These are phyloP conservation scores for Ettlia oleoabundans DNA, from an alignment of 139 green algal species.

Conservation along the genomic window DNA sequence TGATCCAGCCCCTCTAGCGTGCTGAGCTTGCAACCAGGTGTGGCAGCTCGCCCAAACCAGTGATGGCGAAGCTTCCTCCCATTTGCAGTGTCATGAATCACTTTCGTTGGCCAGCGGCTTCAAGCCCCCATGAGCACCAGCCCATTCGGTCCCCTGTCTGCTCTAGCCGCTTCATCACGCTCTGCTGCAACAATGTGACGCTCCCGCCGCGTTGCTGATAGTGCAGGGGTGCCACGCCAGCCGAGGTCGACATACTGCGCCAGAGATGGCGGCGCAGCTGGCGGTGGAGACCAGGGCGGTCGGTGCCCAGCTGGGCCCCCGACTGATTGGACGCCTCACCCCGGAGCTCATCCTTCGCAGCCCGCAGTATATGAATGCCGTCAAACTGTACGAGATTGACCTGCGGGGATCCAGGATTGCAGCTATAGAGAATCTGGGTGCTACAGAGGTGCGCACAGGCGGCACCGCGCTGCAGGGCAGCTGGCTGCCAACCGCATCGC, in stretches of 20 bases:
- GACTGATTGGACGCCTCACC: constrained; percentile 81
- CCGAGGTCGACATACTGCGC: not conserved
- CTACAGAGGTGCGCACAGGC: constrained; percentile 79
- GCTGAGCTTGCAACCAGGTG: too few relatives aligned
- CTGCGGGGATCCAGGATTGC: constrained; percentile 86
- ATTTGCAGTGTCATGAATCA: too few relatives aligned
- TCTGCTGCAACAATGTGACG: too few relatives aligned
- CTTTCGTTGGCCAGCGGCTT: too few relatives aligned
- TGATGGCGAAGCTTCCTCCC: too few relatives aligned
- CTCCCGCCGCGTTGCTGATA: too few relatives aligned
- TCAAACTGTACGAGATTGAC: constrained; percentile 90
- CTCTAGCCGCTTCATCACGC: too few relatives aligned
- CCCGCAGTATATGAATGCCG: constrained; percentile 90
- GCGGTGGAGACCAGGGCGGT: constrained; percentile 12
- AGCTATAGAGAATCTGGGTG: constrained; percentile 93
- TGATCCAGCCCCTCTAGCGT: too few relatives aligned
- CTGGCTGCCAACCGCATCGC: not conserved
- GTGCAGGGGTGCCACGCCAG: too few relatives aligned
- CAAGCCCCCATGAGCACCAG: too few relatives aligned
- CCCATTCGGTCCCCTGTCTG: too few relatives aligned
- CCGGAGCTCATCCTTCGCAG: constrained; percentile 86
- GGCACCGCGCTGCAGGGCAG: not conserved
- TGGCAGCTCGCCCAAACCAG: too few relatives aligned
- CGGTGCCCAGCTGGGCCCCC: constrained; percentile 23
- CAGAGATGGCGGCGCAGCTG: not conserved